Base-by-base conservation (phyloP, 116 monocot genomes). In the Iris pallida region DNA sequence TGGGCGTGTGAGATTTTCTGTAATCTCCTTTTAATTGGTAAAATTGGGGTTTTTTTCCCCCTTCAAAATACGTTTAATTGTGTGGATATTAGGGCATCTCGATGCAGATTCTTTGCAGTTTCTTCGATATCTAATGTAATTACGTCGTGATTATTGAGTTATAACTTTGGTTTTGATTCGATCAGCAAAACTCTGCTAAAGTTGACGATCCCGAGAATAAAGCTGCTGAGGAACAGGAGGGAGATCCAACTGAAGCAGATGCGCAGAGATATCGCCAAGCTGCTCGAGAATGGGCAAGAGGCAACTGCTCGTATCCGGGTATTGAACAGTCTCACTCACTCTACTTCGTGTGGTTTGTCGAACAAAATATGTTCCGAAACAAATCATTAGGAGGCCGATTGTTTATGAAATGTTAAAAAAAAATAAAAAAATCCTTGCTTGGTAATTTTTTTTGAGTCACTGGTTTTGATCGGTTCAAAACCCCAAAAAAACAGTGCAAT, bases 201-300 rank as follows among this genome's bases (percentile, higher is more conserved):
- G 85, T 76, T 96, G 74, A 92, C 96, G 18, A 83, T 92, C 48
- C 96, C 96, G 16, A 75, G 96, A 53, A 92, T 96, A 84, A 96
- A 87, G 79, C 73, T 96, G 75, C 77, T 96, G 75, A 64, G 96
- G 54, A 96, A 96, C 63, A 75, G 83, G 61, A 86, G 96, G 70
- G 92, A 87, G 80, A 78, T 83, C 47, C 96, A 92, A 63, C 57
- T 92, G 69, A 89, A 85, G 73, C 92, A 96, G 87, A 96, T 96
- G 96, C 71, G 96, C 6, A 89, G 72, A 67, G 89, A 96, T 51
- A 89, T 92, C 30, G 92, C 96, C n/a, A 96, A 92, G 46, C 92
- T 96, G 58, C 86, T 96, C 12, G 82, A 83, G 77, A 87, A 75
- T 48, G 96, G 96, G 15, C 96, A 96, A 68, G 96, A 96, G 52